Evolutionary conservation across 2,329 filamentous ascomycete species (phyloP).

Genomic region (Gremmenia infestans): DNA sequence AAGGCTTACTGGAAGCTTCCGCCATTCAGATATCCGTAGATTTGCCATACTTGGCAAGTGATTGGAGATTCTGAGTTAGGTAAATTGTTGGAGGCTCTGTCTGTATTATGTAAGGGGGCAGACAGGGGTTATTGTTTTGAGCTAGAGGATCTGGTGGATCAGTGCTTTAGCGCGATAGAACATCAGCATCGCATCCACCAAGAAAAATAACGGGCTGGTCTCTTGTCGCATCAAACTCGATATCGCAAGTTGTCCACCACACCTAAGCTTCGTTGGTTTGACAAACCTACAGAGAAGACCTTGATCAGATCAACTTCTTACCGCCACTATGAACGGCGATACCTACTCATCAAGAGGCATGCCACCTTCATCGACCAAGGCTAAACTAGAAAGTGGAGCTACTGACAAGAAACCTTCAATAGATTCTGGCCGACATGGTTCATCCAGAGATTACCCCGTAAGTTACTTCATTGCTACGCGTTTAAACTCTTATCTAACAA

Average conservation of each 20-base stretch:
- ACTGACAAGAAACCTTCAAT: conserved; percentile 33
- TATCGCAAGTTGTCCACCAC: background rate
- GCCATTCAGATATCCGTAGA: conserved; percentile 67
- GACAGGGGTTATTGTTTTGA: no score
- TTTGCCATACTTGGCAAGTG: conserved; percentile 20
- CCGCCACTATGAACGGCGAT: conserved; percentile 73
- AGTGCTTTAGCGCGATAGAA: background rate
- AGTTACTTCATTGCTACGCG: conserved; percentile 23
- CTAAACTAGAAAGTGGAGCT: conserved; percentile 23
- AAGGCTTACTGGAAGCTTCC: conserved; percentile 75
- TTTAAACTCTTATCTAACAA: conserved; percentile 22
- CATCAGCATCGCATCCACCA: background rate
- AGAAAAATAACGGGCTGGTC: background rate
- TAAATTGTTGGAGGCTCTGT: background rate
- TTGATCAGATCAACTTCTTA: background rate
- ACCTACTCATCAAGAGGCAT: conserved; percentile 73
- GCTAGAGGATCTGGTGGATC: background rate
- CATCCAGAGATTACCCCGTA: conserved; percentile 49
- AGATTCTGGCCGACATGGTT: conserved; percentile 44
- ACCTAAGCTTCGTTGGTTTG: background rate
- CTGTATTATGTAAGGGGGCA: no score
- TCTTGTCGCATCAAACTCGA: background rate
- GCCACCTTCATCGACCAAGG: conserved; percentile 27
- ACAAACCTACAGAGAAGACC: background rate
- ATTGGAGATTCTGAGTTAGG: background rate